A percentile compares a stretch with the other conserved stretches of the same genome.
Evolutionary conservation across 129 eudicot genomes (phyloP).

Genomic region (Mikania micrantha): DNA sequence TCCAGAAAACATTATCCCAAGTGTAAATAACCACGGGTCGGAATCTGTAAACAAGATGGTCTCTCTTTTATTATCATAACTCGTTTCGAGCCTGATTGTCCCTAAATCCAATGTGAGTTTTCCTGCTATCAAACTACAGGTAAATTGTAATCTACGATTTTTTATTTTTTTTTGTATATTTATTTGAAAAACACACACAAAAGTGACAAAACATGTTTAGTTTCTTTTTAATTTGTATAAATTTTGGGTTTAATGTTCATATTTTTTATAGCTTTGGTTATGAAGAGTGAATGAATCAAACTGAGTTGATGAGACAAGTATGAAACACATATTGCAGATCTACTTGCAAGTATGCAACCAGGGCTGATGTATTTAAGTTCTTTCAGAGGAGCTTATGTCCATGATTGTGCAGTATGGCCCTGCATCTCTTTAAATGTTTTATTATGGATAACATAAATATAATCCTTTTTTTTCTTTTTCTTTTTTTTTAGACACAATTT

Average conservation of each 20-base stretch:
- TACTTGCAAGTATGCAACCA: neutral
- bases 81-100: too few relatives aligned
- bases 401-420: slow-evolving; percentile 5
- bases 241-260: neutral
- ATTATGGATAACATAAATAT: neutral
- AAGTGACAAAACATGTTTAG: neutral
- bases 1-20: slow-evolving; percentile 78
- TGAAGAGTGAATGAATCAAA: neutral
- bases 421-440: slow-evolving; percentile 4
- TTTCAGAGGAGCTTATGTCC: neutral
- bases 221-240: neutral
- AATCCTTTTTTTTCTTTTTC: neutral
- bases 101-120: too few relatives aligned
- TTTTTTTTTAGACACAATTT: neutral
- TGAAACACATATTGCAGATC: neutral
- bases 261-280: neutral
- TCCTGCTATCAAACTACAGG: too few relatives aligned
- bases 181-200: neutral
- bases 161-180: neutral
- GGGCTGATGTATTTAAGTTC: slow-evolving; percentile 3
- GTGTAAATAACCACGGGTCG: slow-evolving; percentile 75
- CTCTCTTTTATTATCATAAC: slow-evolving; percentile 45
- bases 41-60: slow-evolving; percentile 57
- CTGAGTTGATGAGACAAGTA: neutral
- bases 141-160: neutral